Percentiles rank a stretch among this genome's conserved stretches.
Evolutionary conservation across 768 basidiomycete genomes (phyloP).

Genomic region (Mycena filopes): DNA sequence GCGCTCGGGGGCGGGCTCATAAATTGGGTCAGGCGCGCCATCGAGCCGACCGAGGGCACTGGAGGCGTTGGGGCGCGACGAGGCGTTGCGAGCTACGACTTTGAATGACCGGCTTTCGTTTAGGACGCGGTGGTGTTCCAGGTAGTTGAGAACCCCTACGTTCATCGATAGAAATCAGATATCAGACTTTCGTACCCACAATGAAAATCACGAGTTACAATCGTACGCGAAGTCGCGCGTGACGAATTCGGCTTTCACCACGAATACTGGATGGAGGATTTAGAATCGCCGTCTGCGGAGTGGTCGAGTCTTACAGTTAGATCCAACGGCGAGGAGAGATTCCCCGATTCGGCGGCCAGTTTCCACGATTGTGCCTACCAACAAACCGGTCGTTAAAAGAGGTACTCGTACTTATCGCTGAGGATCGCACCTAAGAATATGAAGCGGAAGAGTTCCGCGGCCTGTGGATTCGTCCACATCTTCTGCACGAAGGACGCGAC

Average conservation of each 20-base stretch:
- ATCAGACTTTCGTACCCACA: neutral
- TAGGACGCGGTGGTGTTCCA: constrained; percentile 26
- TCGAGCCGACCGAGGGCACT: constrained; percentile 14
- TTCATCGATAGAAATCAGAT: constrained; percentile 19
- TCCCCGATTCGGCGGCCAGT: constrained; percentile 12
- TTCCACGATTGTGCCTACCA: constrained; percentile 18
- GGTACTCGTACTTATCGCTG: too few species aligned
- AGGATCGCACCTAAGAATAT: constrained; percentile 7
- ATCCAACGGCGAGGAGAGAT: neutral
- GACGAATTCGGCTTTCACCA: constrained; percentile 19
- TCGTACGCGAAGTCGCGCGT: constrained; percentile 28
- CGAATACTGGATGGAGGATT: neutral
- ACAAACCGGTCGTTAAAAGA: too few species aligned
- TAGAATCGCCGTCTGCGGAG: neutral
- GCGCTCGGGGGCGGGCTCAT: constrained; percentile 14
- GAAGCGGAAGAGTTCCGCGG: constrained; percentile 12
- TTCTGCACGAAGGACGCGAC: neutral
- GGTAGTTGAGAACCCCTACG: constrained; percentile 19
- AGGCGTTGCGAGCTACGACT: constrained; percentile 23
- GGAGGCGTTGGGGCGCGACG: constrained; percentile 5
- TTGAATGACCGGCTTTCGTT: constrained; percentile 29
- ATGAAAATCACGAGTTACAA: neutral
- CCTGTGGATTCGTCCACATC: neutral
- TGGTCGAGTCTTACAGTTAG: neutral
- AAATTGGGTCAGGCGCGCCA: constrained; percentile 21